Evolutionary conservation across 441 rosid genomes (phyloP).

Genomic region (Gossypium aridum): DNA sequence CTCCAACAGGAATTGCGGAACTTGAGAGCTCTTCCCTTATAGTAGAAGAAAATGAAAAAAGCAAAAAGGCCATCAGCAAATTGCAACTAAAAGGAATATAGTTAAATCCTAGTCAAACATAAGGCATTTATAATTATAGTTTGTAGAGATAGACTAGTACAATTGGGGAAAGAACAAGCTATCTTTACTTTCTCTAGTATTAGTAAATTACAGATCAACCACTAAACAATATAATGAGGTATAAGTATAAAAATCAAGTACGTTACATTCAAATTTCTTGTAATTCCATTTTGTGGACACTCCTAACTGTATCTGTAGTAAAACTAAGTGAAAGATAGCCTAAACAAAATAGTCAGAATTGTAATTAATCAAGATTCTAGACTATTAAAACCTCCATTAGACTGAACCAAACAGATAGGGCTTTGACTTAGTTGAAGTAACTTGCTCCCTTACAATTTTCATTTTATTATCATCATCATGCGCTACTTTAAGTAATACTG

Average conservation of each 20-base stretch:
- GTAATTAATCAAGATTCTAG: neutral
- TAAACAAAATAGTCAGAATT: neutral
- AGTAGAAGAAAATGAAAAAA: conserved; percentile 1
- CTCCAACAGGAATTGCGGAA: conserved; percentile 87
- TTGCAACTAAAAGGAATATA: neutral
- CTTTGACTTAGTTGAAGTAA: neutral
- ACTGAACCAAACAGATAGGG: neutral
- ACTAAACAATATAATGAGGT: neutral
- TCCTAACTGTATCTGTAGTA: neutral
- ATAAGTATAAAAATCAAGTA: neutral
- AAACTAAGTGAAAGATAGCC: neutral
- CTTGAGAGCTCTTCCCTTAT: conserved; percentile 94
- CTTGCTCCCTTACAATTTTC: neutral
- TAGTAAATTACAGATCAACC: neutral
- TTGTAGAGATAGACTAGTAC: neutral
- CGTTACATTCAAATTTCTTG: neutral
- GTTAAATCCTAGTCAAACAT: neutral
- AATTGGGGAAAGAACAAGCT: neutral
- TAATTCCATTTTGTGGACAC: neutral
- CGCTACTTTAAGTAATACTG: neutral
- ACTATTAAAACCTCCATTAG: neutral
- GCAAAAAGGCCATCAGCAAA: neutral
- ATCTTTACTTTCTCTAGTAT: neutral
- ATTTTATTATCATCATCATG: neutral
- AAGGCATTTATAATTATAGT: neutral